phyloP scores from a whole-genome alignment of 306 rosid species.

The Prosopis cineraria region DNA sequence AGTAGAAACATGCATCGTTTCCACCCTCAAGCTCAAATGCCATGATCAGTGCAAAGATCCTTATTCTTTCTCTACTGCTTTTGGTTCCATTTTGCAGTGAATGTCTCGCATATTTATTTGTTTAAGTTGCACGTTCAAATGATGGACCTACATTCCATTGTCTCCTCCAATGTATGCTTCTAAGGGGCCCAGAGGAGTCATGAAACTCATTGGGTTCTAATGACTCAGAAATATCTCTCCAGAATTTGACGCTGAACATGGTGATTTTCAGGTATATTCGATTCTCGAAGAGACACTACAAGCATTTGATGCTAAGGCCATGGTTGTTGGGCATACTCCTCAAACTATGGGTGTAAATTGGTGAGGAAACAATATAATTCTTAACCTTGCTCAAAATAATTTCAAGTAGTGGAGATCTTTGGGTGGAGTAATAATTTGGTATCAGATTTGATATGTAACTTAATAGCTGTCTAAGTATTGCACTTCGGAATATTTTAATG shows the following conservation, averaged over 20 bases:
- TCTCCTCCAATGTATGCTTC: slow-evolving; percentile 1
- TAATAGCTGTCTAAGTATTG: not conserved
- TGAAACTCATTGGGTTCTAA: not conserved
- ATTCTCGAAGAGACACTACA: slow-evolving; percentile 81
- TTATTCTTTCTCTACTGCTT: not conserved
- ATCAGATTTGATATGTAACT: not conserved
- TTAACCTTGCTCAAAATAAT: slow-evolving; percentile 8
- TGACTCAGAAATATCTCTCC: not conserved
- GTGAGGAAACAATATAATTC: slow-evolving; percentile 42
- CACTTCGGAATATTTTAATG: slow-evolving; percentile 11
- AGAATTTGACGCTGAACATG: slow-evolving; percentile 29
- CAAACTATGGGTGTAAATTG: slow-evolving; percentile 87
- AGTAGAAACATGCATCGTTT: not conserved
- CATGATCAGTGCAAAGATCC: not conserved
- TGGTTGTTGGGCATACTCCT: slow-evolving; percentile 99
- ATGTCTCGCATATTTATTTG: not conserved
- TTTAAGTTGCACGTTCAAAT: not conserved
- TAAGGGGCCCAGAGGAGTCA: not conserved
- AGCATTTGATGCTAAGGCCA: slow-evolving; percentile 84
- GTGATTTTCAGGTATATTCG: slow-evolving; percentile 57
- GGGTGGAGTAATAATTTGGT: not conserved
- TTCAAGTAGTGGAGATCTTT: slow-evolving; percentile 16
- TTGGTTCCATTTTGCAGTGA: not conserved
- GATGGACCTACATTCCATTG: not conserved
- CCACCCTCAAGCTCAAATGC: not conserved